These are phyloP conservation scores for Diaporthe nobilis DNA, from an alignment of 2,329 filamentous ascomycete genomes.

Conservation along the genomic window DNA sequence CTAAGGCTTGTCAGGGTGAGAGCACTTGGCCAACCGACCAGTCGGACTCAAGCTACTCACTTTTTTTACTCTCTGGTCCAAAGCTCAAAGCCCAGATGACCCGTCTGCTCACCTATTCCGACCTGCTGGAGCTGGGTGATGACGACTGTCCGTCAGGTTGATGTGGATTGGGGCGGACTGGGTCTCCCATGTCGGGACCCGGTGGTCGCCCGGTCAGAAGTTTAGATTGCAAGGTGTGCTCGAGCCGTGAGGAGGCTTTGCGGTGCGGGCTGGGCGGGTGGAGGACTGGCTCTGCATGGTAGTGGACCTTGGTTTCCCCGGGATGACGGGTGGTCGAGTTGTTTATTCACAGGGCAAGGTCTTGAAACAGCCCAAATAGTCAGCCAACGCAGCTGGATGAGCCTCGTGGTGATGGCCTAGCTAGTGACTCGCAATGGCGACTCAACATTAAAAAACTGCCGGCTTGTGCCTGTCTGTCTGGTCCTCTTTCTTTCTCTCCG, in stretches of 20 bases:
- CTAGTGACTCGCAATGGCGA: background rate
- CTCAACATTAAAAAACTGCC: background rate
- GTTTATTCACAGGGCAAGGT: slow-evolving; percentile 28
- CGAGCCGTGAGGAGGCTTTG: slow-evolving; percentile 35
- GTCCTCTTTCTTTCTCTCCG: no score
- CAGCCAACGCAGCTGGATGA: background rate
- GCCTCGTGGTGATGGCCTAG: background rate
- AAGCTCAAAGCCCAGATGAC: slow-evolving; percentile 3
- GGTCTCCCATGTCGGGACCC: slow-evolving; percentile 24
- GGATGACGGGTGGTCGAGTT: slow-evolving; percentile 19
- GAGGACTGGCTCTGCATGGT: background rate
- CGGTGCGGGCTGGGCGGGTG: slow-evolving; percentile 10
- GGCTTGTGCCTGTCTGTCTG: background rate
- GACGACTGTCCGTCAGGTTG: slow-evolving; percentile 17
- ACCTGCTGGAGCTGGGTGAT: background rate
- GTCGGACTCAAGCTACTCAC: background rate
- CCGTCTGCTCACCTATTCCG: background rate
- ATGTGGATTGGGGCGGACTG: slow-evolving; percentile 35
- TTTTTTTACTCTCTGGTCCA: background rate
- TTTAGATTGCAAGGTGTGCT: slow-evolving; percentile 40
- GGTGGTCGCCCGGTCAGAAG: slow-evolving; percentile 23
- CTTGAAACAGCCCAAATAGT: slow-evolving; percentile 25
- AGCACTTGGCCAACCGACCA: background rate
- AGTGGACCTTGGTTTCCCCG: slow-evolving; percentile 24
- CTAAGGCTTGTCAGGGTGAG: slow-evolving; percentile 5